phyloP scores from a whole-genome alignment of 2,329 filamentous ascomycete species.

The Botrytis byssoidea region DNA sequence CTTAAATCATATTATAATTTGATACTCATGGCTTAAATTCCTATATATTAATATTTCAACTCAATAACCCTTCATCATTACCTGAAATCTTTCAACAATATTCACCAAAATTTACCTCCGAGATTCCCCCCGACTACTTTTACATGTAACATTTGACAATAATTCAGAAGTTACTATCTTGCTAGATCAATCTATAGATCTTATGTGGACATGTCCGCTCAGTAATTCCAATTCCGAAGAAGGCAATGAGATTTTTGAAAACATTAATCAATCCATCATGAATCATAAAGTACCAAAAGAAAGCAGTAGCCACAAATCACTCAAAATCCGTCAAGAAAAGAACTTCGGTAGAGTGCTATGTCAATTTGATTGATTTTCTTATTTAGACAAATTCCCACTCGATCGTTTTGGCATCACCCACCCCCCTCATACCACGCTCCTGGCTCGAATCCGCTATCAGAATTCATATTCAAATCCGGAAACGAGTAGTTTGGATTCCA shows the following conservation, averaged over 20 bases:
- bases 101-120: not conserved
- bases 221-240: not conserved
- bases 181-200: fast-evolving
- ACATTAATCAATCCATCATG: not conserved
- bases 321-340: not conserved
- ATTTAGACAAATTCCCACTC: not conserved
- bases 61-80: not conserved
- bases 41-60: not conserved
- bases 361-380: not conserved
- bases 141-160: too few species aligned
- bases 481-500: not conserved
- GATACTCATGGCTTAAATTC: not conserved
- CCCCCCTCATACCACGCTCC: not conserved
- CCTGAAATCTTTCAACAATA: not conserved
- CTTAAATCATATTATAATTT: too few species aligned
- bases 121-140: fast-evolving
- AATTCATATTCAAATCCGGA: not conserved
- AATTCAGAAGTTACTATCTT: too few species aligned
- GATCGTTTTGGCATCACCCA: not conserved
- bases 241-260: not conserved
- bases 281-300: not conserved
- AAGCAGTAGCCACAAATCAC: not conserved
- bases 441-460: not conserved
- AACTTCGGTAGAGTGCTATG: too few species aligned
- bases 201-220: fast-evolving